phyloP scores from a whole-genome alignment of 169 alveolate species.

The Plasmodium coatneyi region DNA sequence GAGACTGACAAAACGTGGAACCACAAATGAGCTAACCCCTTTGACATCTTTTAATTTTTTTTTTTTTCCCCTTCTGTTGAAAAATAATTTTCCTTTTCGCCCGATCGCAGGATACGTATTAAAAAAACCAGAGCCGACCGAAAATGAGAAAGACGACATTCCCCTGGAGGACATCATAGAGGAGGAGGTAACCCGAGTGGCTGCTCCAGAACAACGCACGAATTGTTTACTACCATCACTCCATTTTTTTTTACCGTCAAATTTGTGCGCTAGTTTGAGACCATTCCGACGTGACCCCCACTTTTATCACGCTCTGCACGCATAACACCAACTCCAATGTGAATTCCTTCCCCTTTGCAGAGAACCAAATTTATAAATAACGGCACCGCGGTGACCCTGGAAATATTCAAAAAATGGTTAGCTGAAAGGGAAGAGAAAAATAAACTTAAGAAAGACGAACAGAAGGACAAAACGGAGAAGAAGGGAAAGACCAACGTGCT shows the following conservation, averaged over 20 bases:
- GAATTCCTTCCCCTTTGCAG: background rate
- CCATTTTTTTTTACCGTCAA: background rate
- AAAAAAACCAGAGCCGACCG: constrained; percentile 75
- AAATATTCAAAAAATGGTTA: constrained; percentile 90
- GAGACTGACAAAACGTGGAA: background rate
- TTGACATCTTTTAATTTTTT: background rate
- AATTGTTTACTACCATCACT: background rate
- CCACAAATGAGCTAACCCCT: background rate
- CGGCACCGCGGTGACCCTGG: constrained; percentile 93
- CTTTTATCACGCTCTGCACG: background rate
- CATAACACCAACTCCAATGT: background rate
- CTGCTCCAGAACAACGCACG: background rate
- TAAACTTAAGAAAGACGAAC: constrained; percentile 87
- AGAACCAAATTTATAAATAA: constrained; percentile 30
- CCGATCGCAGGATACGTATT: constrained; percentile 76
- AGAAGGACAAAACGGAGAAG: constrained; percentile 79
- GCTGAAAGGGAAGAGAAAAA: constrained; percentile 85
- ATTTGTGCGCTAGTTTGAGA: background rate
- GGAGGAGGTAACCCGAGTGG: constrained; percentile 87
- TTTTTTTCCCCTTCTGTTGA: background rate
- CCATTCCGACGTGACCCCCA: background rate
- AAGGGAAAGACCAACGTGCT: constrained; percentile 81
- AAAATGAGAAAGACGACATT: constrained; percentile 87
- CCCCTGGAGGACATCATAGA: constrained; percentile 95
- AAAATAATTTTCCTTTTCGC: background rate